These are phyloP conservation scores for Strobilomyces confusus DNA, from an alignment of 768 basidiomycete species.

Conservation along the genomic window DNA sequence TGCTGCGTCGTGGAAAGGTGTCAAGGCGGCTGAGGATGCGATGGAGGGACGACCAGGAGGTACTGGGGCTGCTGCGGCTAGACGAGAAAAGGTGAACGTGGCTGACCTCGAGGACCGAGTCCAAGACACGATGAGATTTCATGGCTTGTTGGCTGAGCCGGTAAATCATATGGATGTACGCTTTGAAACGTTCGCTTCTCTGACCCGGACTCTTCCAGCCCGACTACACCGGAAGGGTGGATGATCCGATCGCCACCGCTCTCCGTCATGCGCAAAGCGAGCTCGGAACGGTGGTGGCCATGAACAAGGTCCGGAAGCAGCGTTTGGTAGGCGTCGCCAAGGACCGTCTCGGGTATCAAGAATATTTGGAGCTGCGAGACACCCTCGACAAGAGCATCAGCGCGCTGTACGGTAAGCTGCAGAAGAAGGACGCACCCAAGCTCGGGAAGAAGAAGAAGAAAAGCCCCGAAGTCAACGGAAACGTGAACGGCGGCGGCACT, in stretches of 20 bases:
- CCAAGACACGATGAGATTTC: slow-evolving; percentile 71
- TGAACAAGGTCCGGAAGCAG: slow-evolving; percentile 79
- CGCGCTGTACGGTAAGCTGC: slow-evolving; percentile 68
- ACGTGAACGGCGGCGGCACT: slow-evolving; percentile 29
- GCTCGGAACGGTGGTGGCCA: slow-evolving; percentile 67
- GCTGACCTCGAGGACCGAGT: slow-evolving; percentile 74
- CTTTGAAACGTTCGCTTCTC: slow-evolving; percentile 12
- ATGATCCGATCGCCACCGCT: slow-evolving; percentile 91
- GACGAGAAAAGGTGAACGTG: slow-evolving; percentile 72
- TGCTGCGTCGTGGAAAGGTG: slow-evolving; percentile 62
- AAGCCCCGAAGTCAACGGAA: slow-evolving; percentile 33
- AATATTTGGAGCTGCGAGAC: slow-evolving; percentile 83
- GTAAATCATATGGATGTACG: slow-evolving; percentile 44
- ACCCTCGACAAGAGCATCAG: slow-evolving; percentile 83
- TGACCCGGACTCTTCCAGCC: slow-evolving; percentile 43
- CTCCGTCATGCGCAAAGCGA: slow-evolving; percentile 85
- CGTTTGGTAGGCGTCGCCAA: slow-evolving; percentile 73
- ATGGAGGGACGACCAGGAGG: slow-evolving; percentile 83
- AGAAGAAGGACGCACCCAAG: slow-evolving; percentile 78
- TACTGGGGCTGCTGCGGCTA: slow-evolving; percentile 71
- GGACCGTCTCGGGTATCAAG: slow-evolving; percentile 86
- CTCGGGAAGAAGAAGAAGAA: slow-evolving; percentile 73
- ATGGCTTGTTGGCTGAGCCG: slow-evolving; percentile 63
- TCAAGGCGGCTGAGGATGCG: slow-evolving; percentile 79
- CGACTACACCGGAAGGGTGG: slow-evolving; percentile 73